Evolutionary conservation across 306 rosid genomes (phyloP), one percentile per base, ranked within the genome.

Genomic region (Echinosophora koreensis): DNA sequence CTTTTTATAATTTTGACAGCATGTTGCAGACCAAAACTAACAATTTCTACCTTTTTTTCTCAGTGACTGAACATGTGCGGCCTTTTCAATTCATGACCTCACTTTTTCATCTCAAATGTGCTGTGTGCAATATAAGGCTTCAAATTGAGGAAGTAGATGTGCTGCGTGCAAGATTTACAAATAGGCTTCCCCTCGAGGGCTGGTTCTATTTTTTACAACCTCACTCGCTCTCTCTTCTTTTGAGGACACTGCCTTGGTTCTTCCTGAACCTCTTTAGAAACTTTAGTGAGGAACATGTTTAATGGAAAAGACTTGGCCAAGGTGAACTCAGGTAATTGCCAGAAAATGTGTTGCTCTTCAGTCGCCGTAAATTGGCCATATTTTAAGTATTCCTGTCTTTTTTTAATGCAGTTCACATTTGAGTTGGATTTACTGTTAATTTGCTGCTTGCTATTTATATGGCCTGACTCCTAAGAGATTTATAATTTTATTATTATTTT

Each of bases 1-100:
- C 78, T 79, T 42, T 9, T 35, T 17, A 42, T 64, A 34, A 73
- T 46, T 71, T 70, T 52, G 69, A 63, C 62, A 16, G 47, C 66
- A 38, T 62, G 15, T 44, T 46, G 54, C 35, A 56, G 69, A 46
- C 46, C 55, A 54, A 65, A 55, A 57, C 62, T 79, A 10, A 54
- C 68, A 42, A 17, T 44, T 28, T 72, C 32, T 66, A 0, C 11
- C n/a, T n/a, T 10, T 50, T 66, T 66, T 57, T 46, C 49, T 58
- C 62, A 47, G 64, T 50, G 39, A 49, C 37, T 14, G 66, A 66
- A 47, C 14, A 49, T 7, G 37, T 39, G 47, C 69, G 12, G 59
- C 41, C 76, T 57, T 46, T 35, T 46, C 71, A 58, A 74, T 63
- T 80, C 39, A 34, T 27, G 63, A 56, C 32, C 55, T 44, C 37